These are phyloP conservation scores for Perilla frutescens DNA, from an alignment of 257 asterid genomes.

Conservation along the genomic window DNA sequence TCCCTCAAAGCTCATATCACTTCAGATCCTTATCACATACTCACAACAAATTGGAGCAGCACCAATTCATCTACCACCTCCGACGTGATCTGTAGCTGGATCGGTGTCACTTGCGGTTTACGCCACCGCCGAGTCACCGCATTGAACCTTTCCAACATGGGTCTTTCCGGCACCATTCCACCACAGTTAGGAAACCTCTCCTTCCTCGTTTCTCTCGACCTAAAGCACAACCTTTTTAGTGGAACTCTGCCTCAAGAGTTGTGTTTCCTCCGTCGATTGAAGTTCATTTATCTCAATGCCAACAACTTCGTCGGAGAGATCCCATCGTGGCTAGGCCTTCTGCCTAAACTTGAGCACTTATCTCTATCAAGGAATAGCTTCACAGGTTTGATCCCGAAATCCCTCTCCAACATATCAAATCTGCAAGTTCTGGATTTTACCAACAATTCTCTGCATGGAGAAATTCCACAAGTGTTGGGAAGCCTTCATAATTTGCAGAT, in stretches of 20 bases:
- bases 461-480: conserved; percentile 27
- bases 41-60: conserved; percentile 25
- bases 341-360: not conserved
- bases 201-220: not conserved
- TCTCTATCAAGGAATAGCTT: conserved; percentile 27
- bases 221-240: not conserved
- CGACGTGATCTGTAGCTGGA: conserved; percentile 10
- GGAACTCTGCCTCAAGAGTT: too few species aligned
- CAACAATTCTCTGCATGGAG: conserved; percentile 17
- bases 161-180: too few species aligned
- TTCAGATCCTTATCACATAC: conserved; percentile 16
- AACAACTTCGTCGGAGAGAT: too few species aligned
- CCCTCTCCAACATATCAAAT: conserved; percentile 26
- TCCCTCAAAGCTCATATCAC: conserved; percentile 21
- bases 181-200: too few species aligned
- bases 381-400: conserved; percentile 2
- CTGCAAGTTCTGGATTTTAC: not conserved
- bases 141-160: conserved; percentile 9
- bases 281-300: too few species aligned
- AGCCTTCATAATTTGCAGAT: not conserved
- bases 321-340: too few species aligned
- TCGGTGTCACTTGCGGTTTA: not conserved
- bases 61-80: not conserved
- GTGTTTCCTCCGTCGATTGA: too few species aligned
- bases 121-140: conserved; percentile 17